Base-by-base conservation (phyloP, 2,329 filamentous ascomycete genomes). In the Trichoderma sp. region DNA sequence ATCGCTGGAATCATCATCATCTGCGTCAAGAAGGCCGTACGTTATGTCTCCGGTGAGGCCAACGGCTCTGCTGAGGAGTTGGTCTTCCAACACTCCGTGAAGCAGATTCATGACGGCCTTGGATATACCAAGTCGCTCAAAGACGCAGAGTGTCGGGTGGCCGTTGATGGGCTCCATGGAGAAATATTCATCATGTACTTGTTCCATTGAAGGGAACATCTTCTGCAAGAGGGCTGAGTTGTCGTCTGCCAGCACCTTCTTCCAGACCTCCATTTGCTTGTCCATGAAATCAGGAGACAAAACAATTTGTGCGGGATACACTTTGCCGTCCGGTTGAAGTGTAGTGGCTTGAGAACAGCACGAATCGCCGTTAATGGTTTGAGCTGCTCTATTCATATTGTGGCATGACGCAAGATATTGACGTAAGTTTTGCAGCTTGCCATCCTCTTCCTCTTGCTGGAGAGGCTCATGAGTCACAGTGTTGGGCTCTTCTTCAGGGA, bases 81-180 rank as follows among this genome's bases (percentile, higher is more conserved):
- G 15, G 58, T 84, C 70, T 0, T 78, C 68, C 53, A 77, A 78
- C 2, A 76, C 75, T 36, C 63, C 70, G 6, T 79, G 71, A 14
- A 84, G 43, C 12, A 84, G 71, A 69, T 76, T 79, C 70, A 78
- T 65, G 11, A 84, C 80, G 2, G 76, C 75, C 72, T 80, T 81
- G 71, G 84, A 79, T 8, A 84, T 77, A 3, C 76, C 77, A 7
- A 81, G 72, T n/a, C 75, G 77, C 74, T 83, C 76, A 65, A 77
- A 81, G 32, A 79, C 34, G 51, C 77, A 78, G 47, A 84, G 80
- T 30, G 76, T 75, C 62, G 70, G 71, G 74, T 84, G 78, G 39
- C 79, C 81, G 60, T 77, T 79, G 63, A 84, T 80, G 2, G 77
- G 79, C 1, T 43, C 56, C 47, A 82, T 71, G 53, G 78, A 12